These are phyloP conservation scores for Tricholoma terreum DNA, from an alignment of 768 basidiomycete genomes.

Conservation along the genomic window DNA sequence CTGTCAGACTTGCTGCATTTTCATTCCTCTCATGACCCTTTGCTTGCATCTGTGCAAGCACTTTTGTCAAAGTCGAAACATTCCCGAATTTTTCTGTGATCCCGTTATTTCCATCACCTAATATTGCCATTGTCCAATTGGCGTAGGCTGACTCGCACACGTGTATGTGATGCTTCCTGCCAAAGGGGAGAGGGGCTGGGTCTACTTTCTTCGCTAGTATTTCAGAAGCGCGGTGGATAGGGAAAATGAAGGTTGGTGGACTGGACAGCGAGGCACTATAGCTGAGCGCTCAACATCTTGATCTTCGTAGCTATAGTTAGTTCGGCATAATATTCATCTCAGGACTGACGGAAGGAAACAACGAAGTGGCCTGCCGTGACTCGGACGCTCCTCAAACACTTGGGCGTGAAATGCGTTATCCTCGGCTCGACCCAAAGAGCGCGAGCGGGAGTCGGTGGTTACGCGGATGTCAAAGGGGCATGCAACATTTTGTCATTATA, in stretches of 20 bases:
- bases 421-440: no score
- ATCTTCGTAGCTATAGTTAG: no score
- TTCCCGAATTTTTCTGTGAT: conserved; percentile 49
- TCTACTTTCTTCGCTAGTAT: conserved; percentile 32
- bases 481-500: no score
- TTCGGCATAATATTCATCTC: no score
- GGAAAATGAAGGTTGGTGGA: conserved; percentile 42
- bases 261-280: conserved; percentile 44
- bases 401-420: no score
- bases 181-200: conserved; percentile 35
- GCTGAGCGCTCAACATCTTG: no score
- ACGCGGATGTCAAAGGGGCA: no score
- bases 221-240: conserved; percentile 44
- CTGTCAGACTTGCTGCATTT: conserved; percentile 76
- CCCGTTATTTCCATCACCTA: neutral
- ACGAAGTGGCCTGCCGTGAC: no score
- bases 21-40: conserved; percentile 51
- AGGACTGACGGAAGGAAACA: no score
- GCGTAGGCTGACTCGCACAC: conserved; percentile 47
- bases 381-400: no score
- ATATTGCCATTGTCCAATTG: neutral
- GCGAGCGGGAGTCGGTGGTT: no score
- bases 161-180: conserved; percentile 55
- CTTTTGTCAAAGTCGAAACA: conserved; percentile 42
- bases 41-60: conserved; percentile 46